Conservation (phyloP, 2,329 filamentous ascomycete species). For the Cordyceps farinosa region DNA sequence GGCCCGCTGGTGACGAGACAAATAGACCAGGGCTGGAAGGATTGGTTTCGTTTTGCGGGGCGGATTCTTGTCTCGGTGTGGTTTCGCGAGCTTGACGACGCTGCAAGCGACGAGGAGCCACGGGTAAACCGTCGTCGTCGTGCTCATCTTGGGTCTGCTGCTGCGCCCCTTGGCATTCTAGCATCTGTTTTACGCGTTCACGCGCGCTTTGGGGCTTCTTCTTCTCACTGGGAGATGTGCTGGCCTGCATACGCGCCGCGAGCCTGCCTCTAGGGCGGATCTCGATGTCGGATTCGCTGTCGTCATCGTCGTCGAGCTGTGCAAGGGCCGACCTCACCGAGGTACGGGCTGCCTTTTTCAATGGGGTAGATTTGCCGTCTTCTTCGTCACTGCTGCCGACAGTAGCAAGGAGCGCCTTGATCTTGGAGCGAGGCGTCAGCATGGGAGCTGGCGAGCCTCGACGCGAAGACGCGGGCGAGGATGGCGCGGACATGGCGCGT, state of each 20-base stretch:
- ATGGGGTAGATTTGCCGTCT: background rate
- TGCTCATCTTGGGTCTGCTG: slow-evolving; percentile 29
- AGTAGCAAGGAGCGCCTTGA: slow-evolving; percentile 50
- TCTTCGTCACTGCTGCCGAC: slow-evolving; percentile 50
- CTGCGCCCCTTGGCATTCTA: slow-evolving; percentile 31
- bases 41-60: slow-evolving; percentile 23
- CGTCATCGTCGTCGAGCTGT: slow-evolving; percentile 44
- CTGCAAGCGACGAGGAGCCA: slow-evolving; percentile 39
- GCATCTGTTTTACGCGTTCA: slow-evolving; percentile 42
- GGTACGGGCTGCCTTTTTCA: slow-evolving; percentile 25
- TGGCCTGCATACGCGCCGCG: slow-evolving; percentile 59
- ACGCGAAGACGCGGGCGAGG: slow-evolving; percentile 42
- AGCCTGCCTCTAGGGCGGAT: slow-evolving; percentile 59
- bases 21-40: slow-evolving; percentile 48
- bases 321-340: slow-evolving; percentile 21
- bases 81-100: slow-evolving; percentile 34
- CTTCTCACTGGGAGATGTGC: slow-evolving; percentile 19
- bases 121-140: slow-evolving; percentile 40
- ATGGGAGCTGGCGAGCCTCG: slow-evolving; percentile 39
- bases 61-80: slow-evolving; percentile 30
- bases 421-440: slow-evolving; percentile 52
- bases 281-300: slow-evolving; percentile 37
- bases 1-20: slow-evolving; percentile 47
- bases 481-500: slow-evolving; percentile 33
- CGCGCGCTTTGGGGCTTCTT: slow-evolving; percentile 32